Evolutionary conservation across 139 green algal species (phyloP).

Genomic region (Edaphochlamys debaryana): DNA sequence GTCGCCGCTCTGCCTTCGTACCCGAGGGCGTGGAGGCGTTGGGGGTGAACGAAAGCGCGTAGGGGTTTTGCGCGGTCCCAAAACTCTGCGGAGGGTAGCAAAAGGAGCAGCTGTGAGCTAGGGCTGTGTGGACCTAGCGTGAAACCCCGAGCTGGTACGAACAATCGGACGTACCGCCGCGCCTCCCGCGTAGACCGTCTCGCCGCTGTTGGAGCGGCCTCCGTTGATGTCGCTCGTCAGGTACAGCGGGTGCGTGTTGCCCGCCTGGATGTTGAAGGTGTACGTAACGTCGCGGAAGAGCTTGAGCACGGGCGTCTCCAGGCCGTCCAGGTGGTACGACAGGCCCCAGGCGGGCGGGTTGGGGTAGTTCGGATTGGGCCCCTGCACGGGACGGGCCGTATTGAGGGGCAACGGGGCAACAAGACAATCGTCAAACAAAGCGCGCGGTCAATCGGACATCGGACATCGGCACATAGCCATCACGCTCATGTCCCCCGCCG

Average conservation of each 20-base stretch:
- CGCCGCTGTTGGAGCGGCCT: background rate
- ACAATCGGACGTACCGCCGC: background rate
- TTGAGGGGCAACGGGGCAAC: too few relatives aligned
- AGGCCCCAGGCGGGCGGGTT: background rate
- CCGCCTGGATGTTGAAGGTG: constrained; percentile 11
- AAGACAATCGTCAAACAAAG: too few relatives aligned
- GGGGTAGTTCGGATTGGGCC: background rate
- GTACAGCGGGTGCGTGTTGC: constrained; percentile 16
- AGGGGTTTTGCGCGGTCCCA: background rate
- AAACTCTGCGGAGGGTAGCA: too few relatives aligned
- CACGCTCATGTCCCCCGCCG: too few relatives aligned
- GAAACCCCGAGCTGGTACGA: too few relatives aligned
- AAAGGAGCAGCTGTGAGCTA: too few relatives aligned
- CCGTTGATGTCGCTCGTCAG: constrained; percentile 26
- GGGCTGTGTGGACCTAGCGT: too few relatives aligned
- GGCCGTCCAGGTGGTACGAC: background rate
- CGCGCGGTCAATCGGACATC: too few relatives aligned
- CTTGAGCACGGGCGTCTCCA: constrained; percentile 12
- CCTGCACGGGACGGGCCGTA: background rate
- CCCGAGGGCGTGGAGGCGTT: background rate
- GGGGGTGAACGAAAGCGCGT: constrained; percentile 16
- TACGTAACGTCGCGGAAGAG: constrained; percentile 6
- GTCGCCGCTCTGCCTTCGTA: too few relatives aligned
- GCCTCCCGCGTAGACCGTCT: constrained; percentile 15
- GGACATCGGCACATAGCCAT: too few relatives aligned